Evolutionary conservation across 352 stramenopile genomes (phyloP).

Genomic region (Phytophthora cajani): DNA sequence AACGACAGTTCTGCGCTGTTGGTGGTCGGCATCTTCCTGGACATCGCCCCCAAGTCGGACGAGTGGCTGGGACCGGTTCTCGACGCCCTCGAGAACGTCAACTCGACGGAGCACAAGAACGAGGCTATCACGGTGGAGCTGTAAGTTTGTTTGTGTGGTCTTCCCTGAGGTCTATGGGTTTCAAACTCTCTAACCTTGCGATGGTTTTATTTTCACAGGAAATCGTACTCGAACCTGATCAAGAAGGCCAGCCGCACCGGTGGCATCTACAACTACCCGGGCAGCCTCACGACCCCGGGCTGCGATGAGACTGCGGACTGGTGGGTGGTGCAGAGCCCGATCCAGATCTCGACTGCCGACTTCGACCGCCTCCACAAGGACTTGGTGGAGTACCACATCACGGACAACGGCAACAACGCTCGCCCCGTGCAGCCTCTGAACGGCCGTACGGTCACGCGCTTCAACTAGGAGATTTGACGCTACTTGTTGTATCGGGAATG

Average conservation of each 20-base stretch:
- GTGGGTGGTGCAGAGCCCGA: constrained; percentile 63
- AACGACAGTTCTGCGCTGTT: constrained; percentile 27
- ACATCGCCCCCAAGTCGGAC: constrained; percentile 17
- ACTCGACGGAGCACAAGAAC: neutral
- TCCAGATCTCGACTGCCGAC: constrained; percentile 50
- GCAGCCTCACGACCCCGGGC: constrained; percentile 64
- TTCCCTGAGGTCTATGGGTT: no score
- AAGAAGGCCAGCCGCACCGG: constrained; percentile 12
- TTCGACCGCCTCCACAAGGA: constrained; percentile 43
- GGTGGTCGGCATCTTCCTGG: constrained; percentile 44
- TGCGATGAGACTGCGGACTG: constrained; percentile 68
- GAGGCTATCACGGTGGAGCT: neutral
- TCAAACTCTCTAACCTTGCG: no score
- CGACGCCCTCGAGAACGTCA: constrained; percentile 33
- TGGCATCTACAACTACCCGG: constrained; percentile 67
- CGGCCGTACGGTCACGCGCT: constrained; percentile 34
- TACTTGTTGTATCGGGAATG: no score
- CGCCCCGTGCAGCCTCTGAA: constrained; percentile 52
- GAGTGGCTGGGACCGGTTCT: constrained; percentile 37
- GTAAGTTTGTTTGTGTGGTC: neutral
- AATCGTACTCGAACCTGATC: constrained; percentile 43
- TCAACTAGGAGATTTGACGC: constrained; percentile 18
- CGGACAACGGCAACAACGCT: constrained; percentile 52
- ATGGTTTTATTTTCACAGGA: constrained; percentile 21
- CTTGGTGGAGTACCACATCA: constrained; percentile 41